Evolutionary conservation across 2,329 filamentous ascomycete species (phyloP).

Genomic region (Beauveria medogensis): DNA sequence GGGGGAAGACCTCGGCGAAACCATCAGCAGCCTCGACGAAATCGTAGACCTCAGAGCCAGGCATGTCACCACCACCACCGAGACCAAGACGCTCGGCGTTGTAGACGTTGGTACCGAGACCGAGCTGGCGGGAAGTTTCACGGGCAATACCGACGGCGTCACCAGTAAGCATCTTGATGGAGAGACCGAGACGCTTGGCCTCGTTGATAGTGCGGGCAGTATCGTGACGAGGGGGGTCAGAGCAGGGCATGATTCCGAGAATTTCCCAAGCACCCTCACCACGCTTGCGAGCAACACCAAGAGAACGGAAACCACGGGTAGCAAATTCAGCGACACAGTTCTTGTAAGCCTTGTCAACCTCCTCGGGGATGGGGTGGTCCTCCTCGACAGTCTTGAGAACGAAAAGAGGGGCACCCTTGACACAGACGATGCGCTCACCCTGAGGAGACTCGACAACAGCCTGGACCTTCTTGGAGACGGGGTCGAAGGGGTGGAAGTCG

Average conservation of each 20-base stretch:
- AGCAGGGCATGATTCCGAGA: constrained; percentile 91
- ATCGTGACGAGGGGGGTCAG: constrained; percentile 83
- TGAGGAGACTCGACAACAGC: constrained; percentile 76
- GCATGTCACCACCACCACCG: constrained; percentile 84
- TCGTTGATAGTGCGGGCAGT: constrained; percentile 86
- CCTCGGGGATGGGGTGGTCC: constrained; percentile 69
- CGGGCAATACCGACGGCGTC: constrained; percentile 88
- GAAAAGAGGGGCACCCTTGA: constrained; percentile 85
- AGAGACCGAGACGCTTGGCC: constrained; percentile 78
- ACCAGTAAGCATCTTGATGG: constrained; percentile 94
- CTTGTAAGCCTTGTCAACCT: constrained; percentile 77
- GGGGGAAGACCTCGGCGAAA: constrained; percentile 89
- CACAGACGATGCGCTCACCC: constrained; percentile 77
- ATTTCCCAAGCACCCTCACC: constrained; percentile 79
- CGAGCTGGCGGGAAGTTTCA: constrained; percentile 84
- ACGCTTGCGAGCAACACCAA: constrained; percentile 87
- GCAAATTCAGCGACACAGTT: constrained; percentile 89
- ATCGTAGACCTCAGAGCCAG: constrained; percentile 87
- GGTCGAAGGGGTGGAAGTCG: constrained; percentile 82
- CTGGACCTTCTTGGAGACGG: constrained; percentile 87
- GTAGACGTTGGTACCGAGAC: constrained; percentile 88
- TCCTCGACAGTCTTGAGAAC: constrained; percentile 82
- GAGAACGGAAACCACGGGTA: constrained; percentile 86
- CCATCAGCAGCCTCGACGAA: constrained; percentile 93
- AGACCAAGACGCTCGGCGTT: constrained; percentile 89